These are phyloP conservation scores for Evansstolkia leycettana DNA, from an alignment of 495 filamentous ascomycete genomes.

Conservation along the genomic window DNA sequence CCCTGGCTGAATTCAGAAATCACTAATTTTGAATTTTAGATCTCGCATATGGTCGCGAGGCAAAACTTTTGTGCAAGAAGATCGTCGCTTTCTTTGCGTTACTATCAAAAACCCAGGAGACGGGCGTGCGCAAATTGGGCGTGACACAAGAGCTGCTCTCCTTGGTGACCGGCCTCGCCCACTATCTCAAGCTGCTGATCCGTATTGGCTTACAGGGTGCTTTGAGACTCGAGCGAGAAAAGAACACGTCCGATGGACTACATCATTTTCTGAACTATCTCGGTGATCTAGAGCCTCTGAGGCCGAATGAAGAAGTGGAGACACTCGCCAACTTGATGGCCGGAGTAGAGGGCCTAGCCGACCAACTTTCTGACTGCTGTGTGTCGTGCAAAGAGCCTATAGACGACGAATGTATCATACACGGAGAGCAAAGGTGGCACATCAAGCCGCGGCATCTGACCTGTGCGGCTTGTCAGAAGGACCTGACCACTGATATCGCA, in stretches of 20 bases:
- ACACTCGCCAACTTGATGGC: conserved; percentile 59
- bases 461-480: conserved; percentile 63
- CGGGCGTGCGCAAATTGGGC: conserved; percentile 71
- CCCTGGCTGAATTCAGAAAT: conserved; percentile 6
- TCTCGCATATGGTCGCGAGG: conserved; percentile 82
- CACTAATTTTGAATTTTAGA: conserved; percentile 37
- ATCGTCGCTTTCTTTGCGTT: conserved; percentile 96
- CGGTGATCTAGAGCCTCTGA: conserved; percentile 56
- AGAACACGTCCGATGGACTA: conserved; percentile 58
- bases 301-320: conserved; percentile 46
- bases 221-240: conserved; percentile 80
- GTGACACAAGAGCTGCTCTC: conserved; percentile 95
- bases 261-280: conserved; percentile 73
- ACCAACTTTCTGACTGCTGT: conserved; percentile 73
- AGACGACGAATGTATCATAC: conserved; percentile 78
- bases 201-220: conserved; percentile 92
- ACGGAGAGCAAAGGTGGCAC: conserved; percentile 71
- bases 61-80: conserved; percentile 97
- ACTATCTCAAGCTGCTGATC: conserved; percentile 97
- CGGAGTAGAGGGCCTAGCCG: conserved; percentile 61
- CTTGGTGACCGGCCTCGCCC: conserved; percentile 89
- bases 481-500: conserved; percentile 49
- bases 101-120: conserved; percentile 86
- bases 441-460: conserved; percentile 52
- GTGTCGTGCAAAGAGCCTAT: conserved; percentile 70